Base-by-base conservation (phyloP, 495 filamentous ascomycete genomes). In the Coniosporium apollinis region DNA sequence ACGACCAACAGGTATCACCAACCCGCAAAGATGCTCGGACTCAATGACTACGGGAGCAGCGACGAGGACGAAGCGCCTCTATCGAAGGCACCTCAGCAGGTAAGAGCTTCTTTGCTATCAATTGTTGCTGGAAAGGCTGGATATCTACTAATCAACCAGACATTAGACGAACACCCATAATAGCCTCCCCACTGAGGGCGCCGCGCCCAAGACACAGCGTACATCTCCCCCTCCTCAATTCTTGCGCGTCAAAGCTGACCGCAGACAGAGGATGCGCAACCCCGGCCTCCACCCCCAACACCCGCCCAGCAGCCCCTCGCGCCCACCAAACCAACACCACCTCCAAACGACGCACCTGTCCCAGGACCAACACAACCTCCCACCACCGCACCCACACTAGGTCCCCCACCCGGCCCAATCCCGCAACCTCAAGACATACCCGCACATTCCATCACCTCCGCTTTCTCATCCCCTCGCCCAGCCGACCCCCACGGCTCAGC, bases 1-100 rank as follows among this genome's bases (percentile, higher is more conserved):
- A 26, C 13, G 24, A 13, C 30, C 9, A n/a, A n/a, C n/a, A n/a
- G n/a, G n/a, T n/a, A n/a, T n/a, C n/a, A n/a, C n/a, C n/a, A n/a
- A n/a, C n/a, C n/a, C n/a, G n/a, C n/a, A n/a, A 44, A 36, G 30
- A 85, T 84, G 79, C 65, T 67, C 22, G 70, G 66, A 10, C 66
- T 89, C 2, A 77, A 72, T 7, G 63, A 57, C 30, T 89, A 89
- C 53, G 74, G 69, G 19, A 85, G 79, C 54, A 86, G 80, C 49
- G 79, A 81, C 39, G 81, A 83, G 30, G 80, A 82, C 24, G 72
- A 76, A 24, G 60, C 49, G 18, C 48, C 52, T 22, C 38, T 43
- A 6, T 46, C 56, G n/a, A 22, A 52, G 46, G 37, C 35, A 39
- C 47, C 47, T 28, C 45, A 47, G 24, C 39, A 35, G 21, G 44